phyloP scores from a whole-genome alignment of 495 filamentous ascomycete species.

The Entonaema liquescens region DNA sequence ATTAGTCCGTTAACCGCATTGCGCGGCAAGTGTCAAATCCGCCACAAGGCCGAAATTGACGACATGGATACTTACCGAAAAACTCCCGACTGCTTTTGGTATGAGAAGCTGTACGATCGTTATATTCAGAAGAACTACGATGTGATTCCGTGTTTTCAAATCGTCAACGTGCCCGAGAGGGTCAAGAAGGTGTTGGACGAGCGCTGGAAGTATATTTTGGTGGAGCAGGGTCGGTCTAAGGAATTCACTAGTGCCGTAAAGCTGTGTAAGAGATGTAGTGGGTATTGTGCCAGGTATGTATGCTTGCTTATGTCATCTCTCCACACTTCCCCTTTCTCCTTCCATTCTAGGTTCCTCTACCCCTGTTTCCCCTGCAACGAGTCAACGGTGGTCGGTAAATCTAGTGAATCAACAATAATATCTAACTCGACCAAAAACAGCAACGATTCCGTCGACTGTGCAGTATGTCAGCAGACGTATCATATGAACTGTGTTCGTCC shows the following conservation, averaged over 20 bases:
- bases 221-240: constrained; percentile 89
- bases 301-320: constrained; percentile 38
- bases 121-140: constrained; percentile 99
- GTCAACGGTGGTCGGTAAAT: constrained; percentile 14
- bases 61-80: constrained; percentile 86
- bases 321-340: constrained; percentile 13
- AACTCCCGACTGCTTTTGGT: constrained; percentile 88
- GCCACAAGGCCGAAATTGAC: constrained; percentile 84
- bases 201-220: constrained; percentile 92
- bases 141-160: constrained; percentile 87
- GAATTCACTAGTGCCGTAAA: constrained; percentile 97
- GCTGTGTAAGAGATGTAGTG: constrained; percentile 87
- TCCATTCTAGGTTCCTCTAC: neutral
- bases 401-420: constrained; percentile 6
- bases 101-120: constrained; percentile 95
- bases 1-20: constrained; percentile 90
- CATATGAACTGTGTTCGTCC: constrained; percentile 98
- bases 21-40: constrained; percentile 90
- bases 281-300: constrained; percentile 88
- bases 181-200: constrained; percentile 96
- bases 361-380: neutral
- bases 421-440: constrained; percentile 52
- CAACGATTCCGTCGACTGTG: constrained; percentile 95
- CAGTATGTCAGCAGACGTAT: constrained; percentile 92
- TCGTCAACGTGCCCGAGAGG: constrained; percentile 93